These are phyloP conservation scores for Aspergillus sp. DNA, from an alignment of 2,329 filamentous ascomycete genomes.

Conservation along the genomic window DNA sequence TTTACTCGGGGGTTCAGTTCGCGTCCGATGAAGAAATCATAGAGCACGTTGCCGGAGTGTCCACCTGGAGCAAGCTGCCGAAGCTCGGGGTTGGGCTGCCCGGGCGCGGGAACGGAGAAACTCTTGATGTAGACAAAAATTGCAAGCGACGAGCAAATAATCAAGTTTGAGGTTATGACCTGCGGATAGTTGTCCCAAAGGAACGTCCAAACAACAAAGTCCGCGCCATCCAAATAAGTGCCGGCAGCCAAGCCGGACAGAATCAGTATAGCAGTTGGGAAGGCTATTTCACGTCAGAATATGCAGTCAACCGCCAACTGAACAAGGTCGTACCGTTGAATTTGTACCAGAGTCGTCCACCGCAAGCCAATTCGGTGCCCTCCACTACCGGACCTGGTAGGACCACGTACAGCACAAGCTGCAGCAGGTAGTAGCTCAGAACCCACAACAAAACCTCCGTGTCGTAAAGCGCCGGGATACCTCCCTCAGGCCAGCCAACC, in stretches of 20 bases:
- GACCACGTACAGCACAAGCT: constrained; percentile 70
- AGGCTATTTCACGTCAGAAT: constrained; percentile 54
- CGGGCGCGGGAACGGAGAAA: constrained; percentile 68
- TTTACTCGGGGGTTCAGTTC: constrained; percentile 86
- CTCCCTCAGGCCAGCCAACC: constrained; percentile 75
- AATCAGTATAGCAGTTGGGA: constrained; percentile 72
- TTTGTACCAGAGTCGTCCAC: constrained; percentile 76
- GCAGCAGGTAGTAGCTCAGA: constrained; percentile 75
- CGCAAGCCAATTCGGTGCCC: constrained; percentile 68
- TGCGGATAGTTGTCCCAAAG: constrained; percentile 89
- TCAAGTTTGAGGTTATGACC: constrained; percentile 76
- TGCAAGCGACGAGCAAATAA: constrained; percentile 72
- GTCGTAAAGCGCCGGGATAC: constrained; percentile 69
- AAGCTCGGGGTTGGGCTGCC: constrained; percentile 64
- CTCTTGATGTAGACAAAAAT: constrained; percentile 78
- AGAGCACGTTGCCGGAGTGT: constrained; percentile 78
- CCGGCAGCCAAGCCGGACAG: constrained; percentile 71
- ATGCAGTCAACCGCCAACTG: background rate
- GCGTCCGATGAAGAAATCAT: constrained; percentile 96
- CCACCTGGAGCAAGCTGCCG: constrained; percentile 82
- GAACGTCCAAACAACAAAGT: constrained; percentile 88
- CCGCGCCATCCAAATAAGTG: constrained; percentile 72
- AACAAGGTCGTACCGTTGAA: constrained; percentile 64
- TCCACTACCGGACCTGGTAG: constrained; percentile 72
- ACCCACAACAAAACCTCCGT: constrained; percentile 68